Evolutionary conservation across 2,329 filamentous ascomycete genomes (phyloP), one percentile per base, ranked within the genome.

Genomic region (Lizonia empirigonia): DNA sequence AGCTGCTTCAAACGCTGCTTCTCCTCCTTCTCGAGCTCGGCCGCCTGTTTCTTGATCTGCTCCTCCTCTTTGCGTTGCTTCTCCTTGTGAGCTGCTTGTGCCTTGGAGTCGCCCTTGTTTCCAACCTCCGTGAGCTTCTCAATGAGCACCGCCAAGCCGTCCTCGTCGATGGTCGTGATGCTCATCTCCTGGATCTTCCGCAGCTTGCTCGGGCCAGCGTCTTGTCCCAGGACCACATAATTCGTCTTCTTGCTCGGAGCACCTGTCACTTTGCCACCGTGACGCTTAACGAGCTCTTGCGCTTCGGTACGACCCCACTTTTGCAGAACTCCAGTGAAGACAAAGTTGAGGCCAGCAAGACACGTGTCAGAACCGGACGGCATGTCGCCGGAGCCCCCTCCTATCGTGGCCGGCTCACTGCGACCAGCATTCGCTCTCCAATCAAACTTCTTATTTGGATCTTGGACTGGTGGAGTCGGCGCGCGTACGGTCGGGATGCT

Each of bases 161-260:
- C 85, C 70, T 99, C 95, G 63, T 97, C 88, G 67, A 99, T 97
- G 0, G 92, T 95, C 73, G 91, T 97, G 70, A 97, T 85, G 0
- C 85, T 85, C 63, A 89, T 78, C 16, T 90, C 82, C 49, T 83
- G 81, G 61, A 99, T 97, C 61, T 92, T 97, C 59, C 87, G 80
- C 32, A 99, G 80, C 71, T 99, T 99, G 74, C 88, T 95, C 1
- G 94, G 94, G 0, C 94, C 94, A 19, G 95, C 94, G 71, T 97
- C 94, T 20, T 82, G 83, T 34, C 94, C 94, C 2, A 99, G 82
- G 13, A 99, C 90, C 36, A 99, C 91, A 68, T 91, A 99, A 66
- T 83, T 94, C 0, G 95, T 99, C 74, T 96, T 97, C 67, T 87
- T 89, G 69, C 93, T 97, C 16, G 95, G 94, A 5, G 85, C 87